Evolutionary conservation across 305 asterid species (phyloP), one percentile per base, ranked within the genome.

Genomic region (Ajuga reptans): DNA sequence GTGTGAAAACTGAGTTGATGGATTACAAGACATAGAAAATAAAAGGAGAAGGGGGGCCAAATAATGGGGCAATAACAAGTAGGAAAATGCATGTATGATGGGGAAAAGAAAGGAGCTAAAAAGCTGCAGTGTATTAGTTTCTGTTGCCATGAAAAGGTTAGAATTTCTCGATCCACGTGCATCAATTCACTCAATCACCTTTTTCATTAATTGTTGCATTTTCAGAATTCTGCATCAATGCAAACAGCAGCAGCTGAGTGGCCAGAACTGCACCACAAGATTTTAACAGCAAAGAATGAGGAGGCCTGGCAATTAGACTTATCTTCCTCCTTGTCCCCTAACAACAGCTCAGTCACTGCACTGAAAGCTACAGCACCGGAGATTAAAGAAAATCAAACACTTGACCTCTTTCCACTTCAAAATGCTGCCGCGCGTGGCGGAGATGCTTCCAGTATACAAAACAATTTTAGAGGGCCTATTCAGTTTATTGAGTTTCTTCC

Each of bases 401-500:
- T 84, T 18, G 69, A 78, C 71, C 79, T 82, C 5, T 78, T 80
- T 36, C 87, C 89, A 4, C 36, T 68, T n/a, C 29, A 36, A 43
- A 5, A 6, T 54, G 11, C 1, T 39, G 8, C 21, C 0, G 39
- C 0, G 5, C 42, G 11, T 6, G 39, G 11, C 27, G 46, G 31
- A 1, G 64, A 53, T 61, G 29, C 54, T 46, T 42, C 64, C 2
- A 34, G 24, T 9, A 4, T 46, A 6, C 72, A 49, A 60, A 53
- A 21, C 12, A 50, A 31, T 0, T 36, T 53, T 21, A 60, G n/a
- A 8, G 27, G 27, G 27, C 81, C 85, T 10, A 63, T 24, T 51
- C 29, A 74, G 57, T 84, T 82, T 31, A 67, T 84, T 31, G 89
- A 84, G 75, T 84, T 84, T 64, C 87, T 84, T 29, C 80, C 82